Conservation (phyloP, 1,139 yeast species). For the Hyphopichia khmerensis region DNA sequence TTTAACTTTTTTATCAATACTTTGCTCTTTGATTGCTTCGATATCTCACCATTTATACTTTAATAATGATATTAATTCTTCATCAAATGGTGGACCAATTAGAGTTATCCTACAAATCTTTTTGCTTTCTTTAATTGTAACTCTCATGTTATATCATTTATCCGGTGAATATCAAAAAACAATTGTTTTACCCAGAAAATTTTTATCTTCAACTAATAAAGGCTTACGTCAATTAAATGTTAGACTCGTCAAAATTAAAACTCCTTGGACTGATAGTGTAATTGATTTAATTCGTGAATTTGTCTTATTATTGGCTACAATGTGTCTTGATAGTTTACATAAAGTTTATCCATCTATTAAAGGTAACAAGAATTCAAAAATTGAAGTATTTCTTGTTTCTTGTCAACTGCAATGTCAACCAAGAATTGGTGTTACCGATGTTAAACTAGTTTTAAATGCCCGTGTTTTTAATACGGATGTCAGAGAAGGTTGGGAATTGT, state of each 20-base stretch:
- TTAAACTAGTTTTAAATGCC: slow-evolving; percentile 76
- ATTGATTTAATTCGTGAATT: slow-evolving; percentile 46
- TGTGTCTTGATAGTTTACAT: slow-evolving; percentile 28
- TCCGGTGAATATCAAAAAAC: slow-evolving; percentile 90
- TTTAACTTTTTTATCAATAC: slow-evolving; percentile 60
- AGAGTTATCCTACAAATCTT: slow-evolving; percentile 58
- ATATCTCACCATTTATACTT: slow-evolving; percentile 42
- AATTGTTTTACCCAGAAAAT: slow-evolving; percentile 76
- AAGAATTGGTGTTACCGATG: slow-evolving; percentile 45
- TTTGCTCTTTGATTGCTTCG: slow-evolving; percentile 45
- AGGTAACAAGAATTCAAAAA: slow-evolving; percentile 30
- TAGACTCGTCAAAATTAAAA: slow-evolving; percentile 67
- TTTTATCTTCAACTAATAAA: slow-evolving; percentile 77
- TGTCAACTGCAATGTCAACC: slow-evolving; percentile 51
- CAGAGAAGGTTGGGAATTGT: slow-evolving; percentile 93
- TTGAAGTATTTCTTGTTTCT: slow-evolving; percentile 44
- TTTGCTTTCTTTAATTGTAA: slow-evolving; percentile 65
- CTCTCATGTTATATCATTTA: slow-evolving; percentile 73
- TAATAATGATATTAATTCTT: slow-evolving; percentile 17
- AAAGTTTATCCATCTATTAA: slow-evolving; percentile 34
- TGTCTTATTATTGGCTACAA: slow-evolving; percentile 31
- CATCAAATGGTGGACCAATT: slow-evolving; percentile 24
- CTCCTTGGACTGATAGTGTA: slow-evolving; percentile 53
- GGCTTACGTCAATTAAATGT: slow-evolving; percentile 83
- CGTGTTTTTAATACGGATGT: slow-evolving; percentile 79